Evolutionary conservation across 805 yeast species (phyloP).

Genomic region (Vanderwaltozyma verrucispora): DNA sequence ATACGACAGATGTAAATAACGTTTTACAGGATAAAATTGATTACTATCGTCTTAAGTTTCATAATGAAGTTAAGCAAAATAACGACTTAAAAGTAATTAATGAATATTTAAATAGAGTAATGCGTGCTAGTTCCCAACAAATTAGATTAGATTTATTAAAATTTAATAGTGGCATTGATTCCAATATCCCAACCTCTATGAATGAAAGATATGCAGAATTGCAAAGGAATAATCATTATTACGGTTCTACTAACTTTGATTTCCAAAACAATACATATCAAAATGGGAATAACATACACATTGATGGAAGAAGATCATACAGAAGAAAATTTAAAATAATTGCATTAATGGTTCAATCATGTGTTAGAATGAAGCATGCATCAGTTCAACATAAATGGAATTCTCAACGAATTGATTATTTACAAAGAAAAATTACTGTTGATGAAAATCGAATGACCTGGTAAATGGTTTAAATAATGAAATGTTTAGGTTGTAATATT

Average conservation of each 20-base stretch:
- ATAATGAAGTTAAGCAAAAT: conserved; percentile 24
- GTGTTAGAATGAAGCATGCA: conserved; percentile 21
- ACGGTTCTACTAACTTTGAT: too few species aligned
- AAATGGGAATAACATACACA: too few species aligned
- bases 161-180: conserved; percentile 14
- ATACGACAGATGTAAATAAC: too few species aligned
- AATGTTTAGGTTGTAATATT: too few species aligned
- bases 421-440: conserved; percentile 20
- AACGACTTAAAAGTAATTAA: conserved; percentile 25
- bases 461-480: too few species aligned
- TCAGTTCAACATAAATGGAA: conserved; percentile 20
- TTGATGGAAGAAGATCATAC: neutral
- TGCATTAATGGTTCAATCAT: conserved; percentile 23
- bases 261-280: neutral
- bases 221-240: too few species aligned
- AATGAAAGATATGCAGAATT: too few species aligned
- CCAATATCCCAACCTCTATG: neutral
- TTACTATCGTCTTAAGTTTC: conserved; percentile 24
- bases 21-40: conserved; percentile 16
- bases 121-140: conserved; percentile 23
- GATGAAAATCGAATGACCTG: conserved; percentile 20
- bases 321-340: conserved; percentile 20
- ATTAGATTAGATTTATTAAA: conserved; percentile 21
- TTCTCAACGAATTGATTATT: conserved; percentile 15
- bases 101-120: conserved; percentile 24